phyloP scores from a whole-genome alignment of 2,329 filamentous ascomycete species.

The Fusarium nematophilum region DNA sequence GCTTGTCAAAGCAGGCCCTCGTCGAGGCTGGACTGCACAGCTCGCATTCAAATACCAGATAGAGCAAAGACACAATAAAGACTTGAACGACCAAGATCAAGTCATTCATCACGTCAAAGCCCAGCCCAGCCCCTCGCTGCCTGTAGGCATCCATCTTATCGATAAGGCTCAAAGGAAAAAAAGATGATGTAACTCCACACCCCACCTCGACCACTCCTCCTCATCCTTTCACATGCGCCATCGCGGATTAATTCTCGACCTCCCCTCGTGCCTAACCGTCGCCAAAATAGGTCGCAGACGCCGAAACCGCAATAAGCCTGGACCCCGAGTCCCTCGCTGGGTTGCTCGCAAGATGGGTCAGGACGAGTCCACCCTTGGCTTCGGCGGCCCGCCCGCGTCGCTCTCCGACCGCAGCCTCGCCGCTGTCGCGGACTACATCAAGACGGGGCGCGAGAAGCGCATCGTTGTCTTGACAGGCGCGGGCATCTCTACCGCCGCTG shows the following conservation, averaged over 20 bases:
- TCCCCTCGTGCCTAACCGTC: slow-evolving; percentile 18
- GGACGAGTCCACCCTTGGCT: slow-evolving; percentile 78
- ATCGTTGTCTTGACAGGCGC: slow-evolving; percentile 94
- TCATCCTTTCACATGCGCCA: slow-evolving; percentile 21
- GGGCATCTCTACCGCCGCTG: slow-evolving; percentile 82
- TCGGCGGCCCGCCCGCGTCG: slow-evolving; percentile 71
- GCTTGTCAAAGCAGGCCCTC: no score
- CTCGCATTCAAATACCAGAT: no score
- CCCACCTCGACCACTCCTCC: slow-evolving; percentile 31
- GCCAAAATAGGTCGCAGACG: slow-evolving; percentile 55
- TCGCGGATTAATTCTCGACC: slow-evolving; percentile 3
- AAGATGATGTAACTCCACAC: slow-evolving; percentile 41
- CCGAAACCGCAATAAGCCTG: slow-evolving; percentile 50
- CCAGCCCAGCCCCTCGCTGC: no score
- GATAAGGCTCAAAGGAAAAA: slow-evolving; percentile 33
- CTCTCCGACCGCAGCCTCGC: slow-evolving; percentile 76
- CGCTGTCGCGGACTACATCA: slow-evolving; percentile 84
- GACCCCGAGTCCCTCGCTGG: slow-evolving; percentile 48
- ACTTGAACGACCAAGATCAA: no score
- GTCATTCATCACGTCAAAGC: no score
- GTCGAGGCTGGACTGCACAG: no score
- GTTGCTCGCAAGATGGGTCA: slow-evolving; percentile 79
- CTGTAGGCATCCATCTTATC: slow-evolving; percentile 35
- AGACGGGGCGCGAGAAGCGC: slow-evolving; percentile 70
- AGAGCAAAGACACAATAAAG: no score